Base-by-base conservation (phyloP, 805 yeast species). In the Suhomyces sp. region DNA sequence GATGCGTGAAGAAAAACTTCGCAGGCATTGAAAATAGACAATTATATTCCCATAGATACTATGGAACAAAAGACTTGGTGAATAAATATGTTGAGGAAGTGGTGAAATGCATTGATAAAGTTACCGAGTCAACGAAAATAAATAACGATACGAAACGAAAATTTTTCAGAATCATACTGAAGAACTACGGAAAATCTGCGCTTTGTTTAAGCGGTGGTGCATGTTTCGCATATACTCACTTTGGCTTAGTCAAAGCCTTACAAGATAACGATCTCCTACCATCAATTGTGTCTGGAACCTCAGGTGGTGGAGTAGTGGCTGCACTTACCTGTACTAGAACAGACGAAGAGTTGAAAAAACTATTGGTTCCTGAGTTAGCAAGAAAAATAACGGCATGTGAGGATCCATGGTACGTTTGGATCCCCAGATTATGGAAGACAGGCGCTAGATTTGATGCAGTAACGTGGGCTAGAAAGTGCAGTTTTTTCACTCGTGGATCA, bases 301-400 rank as follows among this genome's bases (percentile, higher is more conserved):
- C 87, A 0, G 91, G 93, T 2, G 95, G 95, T 11, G 91, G 88
- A 1, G 59, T 83, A 9, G 77, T 83, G 10, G 90, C 93, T 0
- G 85, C 88, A 0, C 55, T 84, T 25, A 76, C 83, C 0, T 74
- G 88, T 33, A 77, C 87, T 0, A 62, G 90, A 36, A 79, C 87
- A 0, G 74, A 82, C 47, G 80, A 77, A 13, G 95, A 85, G 51
- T 66, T 84, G 26, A 54, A 59, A 19, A 58, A 70, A 34, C 50
- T 82, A 23, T 51, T 85, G 9, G 74, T 63, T 0, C 90, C 91
- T 0, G 69, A 77, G 45, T 51, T 84, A 25, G 82, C 88, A 2
- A 49, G 65, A 15, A 77, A 74, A 40, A 77, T 84, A 36, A 80
- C 83, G 2, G 87, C 88, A 0, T 81, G 88, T 51, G 77, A 75